phyloP scores from a whole-genome alignment of 495 filamentous ascomycete genomes.

The Thozetella sp. region DNA sequence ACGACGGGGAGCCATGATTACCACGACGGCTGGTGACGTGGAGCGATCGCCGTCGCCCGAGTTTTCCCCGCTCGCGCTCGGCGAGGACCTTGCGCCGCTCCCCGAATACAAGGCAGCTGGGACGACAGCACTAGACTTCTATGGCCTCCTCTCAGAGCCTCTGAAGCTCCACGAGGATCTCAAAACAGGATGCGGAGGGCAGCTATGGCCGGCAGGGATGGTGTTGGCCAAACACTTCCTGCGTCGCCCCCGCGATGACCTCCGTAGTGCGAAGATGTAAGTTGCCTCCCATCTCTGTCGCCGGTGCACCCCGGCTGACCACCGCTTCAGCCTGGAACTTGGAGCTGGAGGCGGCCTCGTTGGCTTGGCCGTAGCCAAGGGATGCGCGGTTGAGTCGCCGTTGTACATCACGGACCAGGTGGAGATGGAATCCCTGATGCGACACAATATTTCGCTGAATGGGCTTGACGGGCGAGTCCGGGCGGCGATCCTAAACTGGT shows the following conservation, averaged over 20 bases:
- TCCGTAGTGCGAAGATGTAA: constrained; percentile 74
- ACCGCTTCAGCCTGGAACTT: constrained; percentile 67
- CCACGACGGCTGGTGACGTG: constrained; percentile 5
- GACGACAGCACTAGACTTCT: constrained; percentile 67
- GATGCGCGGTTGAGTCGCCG: constrained; percentile 48
- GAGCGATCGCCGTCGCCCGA: constrained; percentile 31
- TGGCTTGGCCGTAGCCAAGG: constrained; percentile 67
- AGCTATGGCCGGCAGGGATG: constrained; percentile 93
- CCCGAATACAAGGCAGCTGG: constrained; percentile 65
- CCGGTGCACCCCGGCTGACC: constrained; percentile 11
- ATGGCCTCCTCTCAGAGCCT: constrained; percentile 67
- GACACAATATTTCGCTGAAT: constrained; percentile 82
- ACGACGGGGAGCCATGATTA: not conserved
- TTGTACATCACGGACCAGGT: constrained; percentile 84
- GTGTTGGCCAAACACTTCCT: constrained; percentile 84
- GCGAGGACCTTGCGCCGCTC: constrained; percentile 67
- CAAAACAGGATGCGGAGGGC: constrained; percentile 84
- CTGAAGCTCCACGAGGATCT: constrained; percentile 83
- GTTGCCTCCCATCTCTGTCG: constrained; percentile 32
- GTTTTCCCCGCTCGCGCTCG: constrained; percentile 55
- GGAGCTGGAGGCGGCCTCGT: constrained; percentile 92
- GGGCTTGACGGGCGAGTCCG: constrained; percentile 59
- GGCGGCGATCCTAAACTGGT: constrained; percentile 77
- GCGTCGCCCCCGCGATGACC: constrained; percentile 58
- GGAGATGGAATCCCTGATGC: constrained; percentile 81